Percentiles rank a stretch among this genome's conserved stretches.
phyloP scores from a whole-genome alignment of 2,329 filamentous ascomycete genomes.

The Cytospora schulzeri region DNA sequence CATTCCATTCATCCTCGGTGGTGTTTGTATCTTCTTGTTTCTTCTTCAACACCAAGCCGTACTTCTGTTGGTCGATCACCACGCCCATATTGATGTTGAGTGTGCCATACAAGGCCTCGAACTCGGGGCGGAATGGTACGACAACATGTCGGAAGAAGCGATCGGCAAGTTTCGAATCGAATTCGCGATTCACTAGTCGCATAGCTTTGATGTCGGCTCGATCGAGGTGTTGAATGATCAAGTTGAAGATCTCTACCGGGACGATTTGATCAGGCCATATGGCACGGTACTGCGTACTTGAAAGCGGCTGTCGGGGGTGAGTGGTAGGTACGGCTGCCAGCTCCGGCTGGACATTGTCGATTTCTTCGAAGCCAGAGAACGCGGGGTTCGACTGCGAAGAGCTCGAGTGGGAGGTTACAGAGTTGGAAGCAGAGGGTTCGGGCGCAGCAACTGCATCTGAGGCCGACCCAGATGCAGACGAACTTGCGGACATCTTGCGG shows the following conservation, averaged over 20 bases:
- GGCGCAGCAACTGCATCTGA: not conserved
- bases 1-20: not conserved
- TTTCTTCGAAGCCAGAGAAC: not conserved
- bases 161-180: constrained; percentile 36
- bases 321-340: not conserved
- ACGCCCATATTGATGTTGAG: constrained; percentile 38
- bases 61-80: constrained; percentile 14
- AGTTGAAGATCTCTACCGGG: constrained; percentile 64
- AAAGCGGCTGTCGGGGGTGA: not conserved
- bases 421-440: not conserved
- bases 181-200: constrained; percentile 62
- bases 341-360: not conserved
- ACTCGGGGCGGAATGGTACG: constrained; percentile 65
- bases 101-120: constrained; percentile 42
- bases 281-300: not conserved
- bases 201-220: constrained; percentile 61
- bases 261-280: constrained; percentile 43
- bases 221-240: constrained; percentile 57
- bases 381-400: not conserved
- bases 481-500: constrained; percentile 22
- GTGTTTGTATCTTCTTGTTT: constrained; percentile 4
- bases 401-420: not conserved
- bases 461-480: constrained; percentile 5
- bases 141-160: constrained; percentile 64
- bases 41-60: constrained; percentile 34